Evolutionary conservation across 371 early-diverging fungal species (phyloP), one percentile per base, ranked within the genome.

Genomic region (Mucor lusitanicus): DNA sequence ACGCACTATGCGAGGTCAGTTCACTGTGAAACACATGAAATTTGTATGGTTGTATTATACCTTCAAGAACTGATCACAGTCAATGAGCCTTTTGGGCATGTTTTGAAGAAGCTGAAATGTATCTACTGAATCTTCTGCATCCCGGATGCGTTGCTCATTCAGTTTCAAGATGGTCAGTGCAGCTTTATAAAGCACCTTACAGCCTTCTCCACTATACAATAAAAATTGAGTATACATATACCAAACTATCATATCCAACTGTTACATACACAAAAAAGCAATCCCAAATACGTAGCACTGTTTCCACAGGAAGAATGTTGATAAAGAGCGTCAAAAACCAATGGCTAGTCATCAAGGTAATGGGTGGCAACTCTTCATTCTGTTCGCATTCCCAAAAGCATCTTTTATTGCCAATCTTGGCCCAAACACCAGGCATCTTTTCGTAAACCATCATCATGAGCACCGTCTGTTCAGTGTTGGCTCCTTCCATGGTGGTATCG

Each of bases 321-420:
- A 94, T 88, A 65, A 91, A 95, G 5, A 93, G 71, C 0, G 94
- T 92, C 68, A 92, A 72, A 69, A 94, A 92, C 95, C 95, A 95
- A 56, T 89, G 94, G 53, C 88, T 91, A 7, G 92, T 92, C 15
- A 92, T 88, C 57, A 94, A 79, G 1, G 89, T 90, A 27, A 94
- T 79, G 13, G 91, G 84, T 3, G 92, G 91, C 69, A 92, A 69
- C 1, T 76, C 75, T 21, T 88, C 59, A 0, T 80, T 74, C 3
- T 79, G 73, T 48, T 84, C 83, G 44, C 81, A 83, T 55, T 87
- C 88, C 74, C 83, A 82, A 27, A 85, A 85, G 21, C 73, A 71
- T 11, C 74, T 83, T 53, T 83, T 87, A 17, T 58, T 71, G 30
- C 77, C 73, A 25, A 88, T 76, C 46, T 85, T 87, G 27, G 75